Conservation (phyloP, 305 asterid species). For the Fraxinus nigra region DNA sequence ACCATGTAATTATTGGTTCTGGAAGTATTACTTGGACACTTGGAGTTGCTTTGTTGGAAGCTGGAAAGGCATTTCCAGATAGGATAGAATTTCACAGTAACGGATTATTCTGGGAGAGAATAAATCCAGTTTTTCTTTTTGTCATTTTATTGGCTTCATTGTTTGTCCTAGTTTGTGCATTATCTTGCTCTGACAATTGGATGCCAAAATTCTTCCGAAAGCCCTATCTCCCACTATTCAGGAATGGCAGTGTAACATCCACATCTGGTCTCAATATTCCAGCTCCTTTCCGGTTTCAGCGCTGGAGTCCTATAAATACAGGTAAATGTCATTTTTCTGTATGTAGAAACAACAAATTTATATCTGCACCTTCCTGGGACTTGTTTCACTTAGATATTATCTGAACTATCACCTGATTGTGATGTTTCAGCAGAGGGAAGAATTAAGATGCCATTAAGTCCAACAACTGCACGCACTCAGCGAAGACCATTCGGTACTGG, state of each 20-base stretch:
- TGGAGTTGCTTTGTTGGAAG: slow-evolving; percentile 61
- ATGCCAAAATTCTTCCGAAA: slow-evolving; percentile 41
- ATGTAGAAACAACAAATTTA: background rate
- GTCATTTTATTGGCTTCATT: slow-evolving; percentile 44
- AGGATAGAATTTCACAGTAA: slow-evolving; percentile 34
- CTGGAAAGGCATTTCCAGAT: slow-evolving; percentile 46
- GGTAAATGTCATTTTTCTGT: slow-evolving; percentile 30
- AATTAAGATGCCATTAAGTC: slow-evolving; percentile 62
- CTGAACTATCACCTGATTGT: background rate
- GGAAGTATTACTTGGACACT: slow-evolving; percentile 65
- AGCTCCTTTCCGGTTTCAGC: slow-evolving; percentile 49
- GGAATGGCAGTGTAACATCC: slow-evolving; percentile 42
- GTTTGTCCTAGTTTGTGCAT: slow-evolving; percentile 41
- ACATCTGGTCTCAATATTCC: slow-evolving; percentile 45
- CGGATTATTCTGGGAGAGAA: slow-evolving; percentile 36
- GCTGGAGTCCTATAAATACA: slow-evolving; percentile 64
- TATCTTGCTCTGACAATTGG: slow-evolving; percentile 45
- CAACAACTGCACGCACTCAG: slow-evolving; percentile 41
- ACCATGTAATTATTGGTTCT: slow-evolving; percentile 43
- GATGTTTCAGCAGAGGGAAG: slow-evolving; percentile 54
- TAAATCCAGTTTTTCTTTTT: slow-evolving; percentile 38
- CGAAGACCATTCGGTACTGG: slow-evolving; percentile 41
- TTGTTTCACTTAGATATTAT: background rate
- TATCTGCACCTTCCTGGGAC: background rate
- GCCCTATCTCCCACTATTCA: slow-evolving; percentile 54